Percentiles rank a stretch among this genome's conserved stretches.
Evolutionary conservation across 192 early-diverging fungal genomes (phyloP).

Genomic region (Mortierella alpina): DNA sequence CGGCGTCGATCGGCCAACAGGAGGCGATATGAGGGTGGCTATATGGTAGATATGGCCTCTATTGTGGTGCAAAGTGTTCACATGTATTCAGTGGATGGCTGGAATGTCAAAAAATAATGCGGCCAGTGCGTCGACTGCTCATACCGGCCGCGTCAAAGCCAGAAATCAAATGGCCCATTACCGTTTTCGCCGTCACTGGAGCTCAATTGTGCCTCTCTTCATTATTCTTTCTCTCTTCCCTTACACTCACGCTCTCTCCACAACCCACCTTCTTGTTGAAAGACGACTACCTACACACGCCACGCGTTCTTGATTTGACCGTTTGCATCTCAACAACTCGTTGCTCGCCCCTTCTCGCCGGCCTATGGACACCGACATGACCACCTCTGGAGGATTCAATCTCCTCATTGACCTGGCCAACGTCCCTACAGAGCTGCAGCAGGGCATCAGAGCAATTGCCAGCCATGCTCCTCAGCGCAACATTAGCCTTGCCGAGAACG

Average conservation of each 20-base stretch:
- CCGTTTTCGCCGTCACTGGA: background rate
- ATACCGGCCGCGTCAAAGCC: too few species aligned
- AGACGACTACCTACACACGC: too few species aligned
- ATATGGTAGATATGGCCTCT: too few species aligned
- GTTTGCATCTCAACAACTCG: background rate
- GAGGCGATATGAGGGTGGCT: too few species aligned
- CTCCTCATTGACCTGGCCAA: slow-evolving; percentile 43
- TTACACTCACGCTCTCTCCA: background rate
- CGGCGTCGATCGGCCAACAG: too few species aligned
- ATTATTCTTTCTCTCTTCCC: background rate
- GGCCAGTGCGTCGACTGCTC: too few species aligned
- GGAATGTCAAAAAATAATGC: too few species aligned
- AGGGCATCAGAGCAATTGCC: slow-evolving; percentile 40
- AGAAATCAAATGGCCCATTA: too few species aligned
- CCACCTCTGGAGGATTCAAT: slow-evolving; percentile 45
- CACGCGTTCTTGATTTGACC: too few species aligned
- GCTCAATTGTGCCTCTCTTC: too few species aligned
- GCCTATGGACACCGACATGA: slow-evolving; percentile 50
- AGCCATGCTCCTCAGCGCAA: slow-evolving; percentile 28
- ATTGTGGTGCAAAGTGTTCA: too few species aligned
- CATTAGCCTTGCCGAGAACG: slow-evolving; percentile 35
- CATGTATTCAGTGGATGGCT: too few species aligned
- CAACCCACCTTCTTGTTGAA: background rate
- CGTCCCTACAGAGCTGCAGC: slow-evolving; percentile 38
- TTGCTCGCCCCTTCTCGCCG: background rate